Evolutionary conservation across 2,329 filamentous ascomycete genomes (phyloP), one percentile per base, ranked within the genome.

Genomic region (Ceratocystis ficicola): DNA sequence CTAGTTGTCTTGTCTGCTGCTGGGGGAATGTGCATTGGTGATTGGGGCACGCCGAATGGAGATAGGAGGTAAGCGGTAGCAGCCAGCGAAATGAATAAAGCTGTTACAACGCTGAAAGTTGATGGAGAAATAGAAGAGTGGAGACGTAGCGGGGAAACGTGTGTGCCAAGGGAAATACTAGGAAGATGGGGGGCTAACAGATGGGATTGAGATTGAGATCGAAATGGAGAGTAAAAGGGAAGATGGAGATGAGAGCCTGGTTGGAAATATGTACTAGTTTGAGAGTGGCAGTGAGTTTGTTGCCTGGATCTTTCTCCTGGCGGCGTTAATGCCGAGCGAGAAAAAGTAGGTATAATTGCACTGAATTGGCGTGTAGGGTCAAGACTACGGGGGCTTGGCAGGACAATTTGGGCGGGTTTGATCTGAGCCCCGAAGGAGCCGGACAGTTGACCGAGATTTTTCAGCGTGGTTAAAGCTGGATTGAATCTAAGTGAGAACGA

Each of bases 41-140:
- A 48, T 44, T 22, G 55, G 22, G 50, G 30, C 5, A 28, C 25
- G n/a, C 20, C 28, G 12, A 32, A 59, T 32, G 55, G 55, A 59
- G 5, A 59, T 20, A 59, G 55, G 28, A 59, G 55, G 28, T 32
- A 59, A 20, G 30, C 22, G 12, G 55, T 30, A 32, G 28, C 55
- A 59, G 17, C 28, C 15, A 32, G 25, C 17, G 55, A 59, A 30
- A 57, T 25, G 8, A 66, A 57, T 17, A 57, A 44, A 22, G 65
- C 30, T 28, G 60, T 41, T n/a, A 36, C 44, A 36, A 48, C 8
- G 22, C 62, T 50, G 62, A 63, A 20, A 36, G 62, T 15, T 15
- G 50, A 30, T 12, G 57, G 36, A 15, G 65, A 50, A 44, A 66
- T 44, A n/a, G 65, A 66, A 44, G 65, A 66, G 59, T 62, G 65